phyloP scores from a whole-genome alignment of 2,329 filamentous ascomycete genomes.

The Diaporthe ampelina region DNA sequence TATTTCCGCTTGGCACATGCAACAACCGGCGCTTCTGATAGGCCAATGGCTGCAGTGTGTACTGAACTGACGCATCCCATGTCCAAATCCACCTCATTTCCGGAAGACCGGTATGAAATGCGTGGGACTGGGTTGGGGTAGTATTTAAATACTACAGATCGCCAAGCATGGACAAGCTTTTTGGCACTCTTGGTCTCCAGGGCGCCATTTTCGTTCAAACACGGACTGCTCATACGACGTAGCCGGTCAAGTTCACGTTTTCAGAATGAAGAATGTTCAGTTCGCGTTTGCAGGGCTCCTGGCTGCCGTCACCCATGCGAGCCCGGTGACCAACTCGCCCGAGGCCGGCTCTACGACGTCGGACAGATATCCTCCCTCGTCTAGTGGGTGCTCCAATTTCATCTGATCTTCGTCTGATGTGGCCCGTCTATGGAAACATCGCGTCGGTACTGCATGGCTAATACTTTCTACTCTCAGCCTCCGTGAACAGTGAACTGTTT shows the following conservation, averaged over 20 bases:
- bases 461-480: slow-evolving; percentile 42
- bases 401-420: background rate
- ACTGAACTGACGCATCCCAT: background rate
- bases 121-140: background rate
- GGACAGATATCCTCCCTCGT: slow-evolving; percentile 44
- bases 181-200: background rate
- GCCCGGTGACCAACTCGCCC: slow-evolving; percentile 35
- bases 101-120: background rate
- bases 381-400: slow-evolving; percentile 42
- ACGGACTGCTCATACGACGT: background rate
- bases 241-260: background rate
- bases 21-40: slow-evolving; percentile 25
- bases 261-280: slow-evolving; percentile 31
- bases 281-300: slow-evolving; percentile 4
- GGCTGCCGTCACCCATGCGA: slow-evolving; percentile 11
- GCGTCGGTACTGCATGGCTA: background rate
- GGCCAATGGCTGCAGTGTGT: slow-evolving; percentile 6
- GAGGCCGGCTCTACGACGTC: slow-evolving; percentile 40
- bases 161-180: slow-evolving; percentile 25
- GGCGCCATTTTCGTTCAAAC: background rate
- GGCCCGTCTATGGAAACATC: background rate
- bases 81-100: slow-evolving; percentile 4
- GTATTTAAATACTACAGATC: slow-evolving; percentile 19
- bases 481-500: slow-evolving; percentile 48
- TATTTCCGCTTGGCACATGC: slow-evolving; percentile 24